phyloP scores from a whole-genome alignment of 345 rosid species.

The Rhodomyrtus tomentosa region DNA sequence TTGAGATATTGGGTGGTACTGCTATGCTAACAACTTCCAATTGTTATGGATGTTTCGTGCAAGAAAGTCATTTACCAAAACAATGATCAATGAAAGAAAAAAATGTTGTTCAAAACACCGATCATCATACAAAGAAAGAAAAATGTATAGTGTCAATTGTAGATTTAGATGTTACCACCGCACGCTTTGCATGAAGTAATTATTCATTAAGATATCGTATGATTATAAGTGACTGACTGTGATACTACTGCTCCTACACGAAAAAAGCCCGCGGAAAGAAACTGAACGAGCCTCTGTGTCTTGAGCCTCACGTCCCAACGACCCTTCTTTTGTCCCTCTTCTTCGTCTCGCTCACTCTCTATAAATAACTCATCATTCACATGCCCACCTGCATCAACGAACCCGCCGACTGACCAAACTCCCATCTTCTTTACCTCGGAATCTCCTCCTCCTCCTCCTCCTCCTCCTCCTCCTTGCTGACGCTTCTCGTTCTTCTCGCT shows the following conservation, averaged over 20 bases:
- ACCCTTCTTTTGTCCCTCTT: not conserved
- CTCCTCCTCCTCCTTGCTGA: not conserved
- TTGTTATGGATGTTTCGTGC: not conserved
- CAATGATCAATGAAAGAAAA: too few species aligned
- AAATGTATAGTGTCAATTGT: too few species aligned
- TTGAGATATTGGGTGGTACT: too few species aligned
- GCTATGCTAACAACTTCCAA: too few species aligned
- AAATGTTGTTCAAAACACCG: too few species aligned
- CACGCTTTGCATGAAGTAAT: too few species aligned
- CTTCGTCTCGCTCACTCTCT: not conserved
- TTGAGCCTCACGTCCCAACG: not conserved
- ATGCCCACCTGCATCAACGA: not conserved
- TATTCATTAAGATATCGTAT: too few species aligned
- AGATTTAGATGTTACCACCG: too few species aligned
- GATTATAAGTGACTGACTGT: too few species aligned
- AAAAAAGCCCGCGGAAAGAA: not conserved
- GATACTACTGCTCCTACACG: too few species aligned
- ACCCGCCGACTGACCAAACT: not conserved
- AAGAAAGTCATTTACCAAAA: not conserved
- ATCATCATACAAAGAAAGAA: too few species aligned
- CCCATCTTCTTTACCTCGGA: not conserved
- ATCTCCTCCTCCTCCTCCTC: not conserved
- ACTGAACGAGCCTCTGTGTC: not conserved
- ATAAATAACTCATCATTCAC: not conserved
- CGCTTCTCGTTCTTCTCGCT: not conserved